Evolutionary conservation across 73 alveolate genomes (phyloP).

Genomic region (Symbiodinium natans): DNA sequence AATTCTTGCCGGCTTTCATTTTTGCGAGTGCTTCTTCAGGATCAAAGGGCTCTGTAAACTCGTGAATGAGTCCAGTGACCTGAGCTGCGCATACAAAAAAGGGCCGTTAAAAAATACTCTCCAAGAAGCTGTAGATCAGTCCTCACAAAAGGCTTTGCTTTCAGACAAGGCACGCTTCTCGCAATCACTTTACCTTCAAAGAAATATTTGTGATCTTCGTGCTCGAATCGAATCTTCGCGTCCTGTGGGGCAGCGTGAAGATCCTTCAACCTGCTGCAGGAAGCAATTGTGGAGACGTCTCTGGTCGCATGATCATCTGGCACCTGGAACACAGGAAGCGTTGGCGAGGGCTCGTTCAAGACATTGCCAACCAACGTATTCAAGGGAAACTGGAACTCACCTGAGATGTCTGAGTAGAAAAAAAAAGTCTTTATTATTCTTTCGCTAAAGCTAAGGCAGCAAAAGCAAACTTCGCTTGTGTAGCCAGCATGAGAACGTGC

Average conservation of each 20-base stretch:
- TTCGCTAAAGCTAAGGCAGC: too few species aligned
- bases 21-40: not conserved
- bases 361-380: not conserved
- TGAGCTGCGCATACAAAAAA: not conserved
- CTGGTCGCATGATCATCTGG: not conserved
- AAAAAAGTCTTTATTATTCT: too few species aligned
- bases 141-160: too few species aligned
- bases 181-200: not conserved
- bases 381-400: not conserved
- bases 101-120: not conserved
- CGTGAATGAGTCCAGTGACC: not conserved
- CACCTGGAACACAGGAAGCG: not conserved
- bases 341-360: not conserved
- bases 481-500: too few species aligned
- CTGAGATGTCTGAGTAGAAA: too few species aligned
- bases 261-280: not conserved
- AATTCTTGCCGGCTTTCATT: not conserved
- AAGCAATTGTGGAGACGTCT: not conserved
- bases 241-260: not conserved
- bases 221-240: not conserved
- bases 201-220: not conserved
- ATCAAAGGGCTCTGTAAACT: not conserved
- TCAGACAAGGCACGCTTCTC: not conserved
- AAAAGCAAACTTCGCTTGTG: too few species aligned
- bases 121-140: too few species aligned